phyloP scores from a whole-genome alignment of 129 eudicot genomes.

The Oenanthe sinensis region DNA sequence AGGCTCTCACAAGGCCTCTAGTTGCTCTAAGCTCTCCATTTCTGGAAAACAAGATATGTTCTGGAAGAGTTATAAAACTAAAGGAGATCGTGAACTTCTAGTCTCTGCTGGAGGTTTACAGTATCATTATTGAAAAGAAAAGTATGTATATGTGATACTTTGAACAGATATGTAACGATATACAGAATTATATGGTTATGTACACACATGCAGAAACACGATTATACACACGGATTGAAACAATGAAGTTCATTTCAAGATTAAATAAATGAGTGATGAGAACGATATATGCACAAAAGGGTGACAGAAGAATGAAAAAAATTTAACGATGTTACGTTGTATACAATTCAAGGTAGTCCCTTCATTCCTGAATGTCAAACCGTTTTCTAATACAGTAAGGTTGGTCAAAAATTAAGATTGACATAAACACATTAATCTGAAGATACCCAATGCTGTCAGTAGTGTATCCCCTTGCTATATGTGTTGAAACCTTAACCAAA shows the following conservation, averaged over 20 bases:
- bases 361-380: slow-evolving; percentile 20
- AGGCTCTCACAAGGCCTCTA: slow-evolving; percentile 90
- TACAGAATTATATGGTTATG: background rate
- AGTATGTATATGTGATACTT: background rate
- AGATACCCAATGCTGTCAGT: slow-evolving; percentile 39
- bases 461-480: slow-evolving; percentile 26
- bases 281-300: slow-evolving; percentile 11
- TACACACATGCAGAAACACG: background rate
- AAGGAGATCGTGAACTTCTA: slow-evolving; percentile 52
- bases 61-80: slow-evolving; percentile 8
- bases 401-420: slow-evolving; percentile 32
- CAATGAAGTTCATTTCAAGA: background rate
- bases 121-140: background rate
- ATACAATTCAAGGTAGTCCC: slow-evolving; percentile 32
- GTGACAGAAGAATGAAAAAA: slow-evolving; percentile 20
- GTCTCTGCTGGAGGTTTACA: slow-evolving; percentile 57
- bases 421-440: slow-evolving; percentile 37
- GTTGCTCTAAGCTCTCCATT: slow-evolving; percentile 94
- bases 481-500: slow-evolving; percentile 22
- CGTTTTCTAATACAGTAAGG: slow-evolving; percentile 32
- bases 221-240: slow-evolving; percentile 6
- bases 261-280: background rate
- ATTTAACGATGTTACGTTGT: slow-evolving; percentile 44
- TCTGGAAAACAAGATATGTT: slow-evolving; percentile 22
- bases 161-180: background rate